These are phyloP conservation scores for Fusarium transvaalense DNA, from an alignment of 2,329 filamentous ascomycete species.

Conservation along the genomic window DNA sequence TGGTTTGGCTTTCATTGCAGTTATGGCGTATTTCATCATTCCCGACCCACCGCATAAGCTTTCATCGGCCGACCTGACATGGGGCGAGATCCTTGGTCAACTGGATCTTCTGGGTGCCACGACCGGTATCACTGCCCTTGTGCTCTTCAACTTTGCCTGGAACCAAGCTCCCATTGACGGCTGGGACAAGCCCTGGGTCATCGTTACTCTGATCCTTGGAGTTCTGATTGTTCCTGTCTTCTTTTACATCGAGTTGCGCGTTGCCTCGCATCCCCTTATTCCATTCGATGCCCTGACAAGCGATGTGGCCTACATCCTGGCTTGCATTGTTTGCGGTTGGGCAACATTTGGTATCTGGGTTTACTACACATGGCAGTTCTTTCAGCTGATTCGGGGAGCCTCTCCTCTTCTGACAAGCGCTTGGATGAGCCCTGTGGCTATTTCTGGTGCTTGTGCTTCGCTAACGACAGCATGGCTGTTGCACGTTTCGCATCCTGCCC, in stretches of 20 bases:
- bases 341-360: slow-evolving; percentile 66
- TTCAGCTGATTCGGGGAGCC: slow-evolving; percentile 59
- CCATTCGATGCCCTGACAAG: slow-evolving; percentile 64
- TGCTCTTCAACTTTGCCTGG: slow-evolving; percentile 76
- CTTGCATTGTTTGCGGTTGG: slow-evolving; percentile 67
- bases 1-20: slow-evolving; percentile 52
- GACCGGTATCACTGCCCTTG: slow-evolving; percentile 65
- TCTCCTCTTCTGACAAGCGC: slow-evolving; percentile 59
- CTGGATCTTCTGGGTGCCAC: slow-evolving; percentile 58
- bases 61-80: slow-evolving; percentile 19
- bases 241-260: slow-evolving; percentile 65
- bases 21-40: slow-evolving; percentile 52
- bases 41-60: slow-evolving; percentile 48
- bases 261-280: slow-evolving; percentile 65
- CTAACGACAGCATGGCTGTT: slow-evolving; percentile 59
- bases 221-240: slow-evolving; percentile 67
- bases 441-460: slow-evolving; percentile 60
- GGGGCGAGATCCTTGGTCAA: slow-evolving; percentile 43
- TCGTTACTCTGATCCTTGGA: slow-evolving; percentile 68
- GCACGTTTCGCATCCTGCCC: slow-evolving; percentile 48
- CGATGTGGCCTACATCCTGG: slow-evolving; percentile 67
- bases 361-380: slow-evolving; percentile 65
- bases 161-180: slow-evolving; percentile 72
- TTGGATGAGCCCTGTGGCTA: slow-evolving; percentile 59
- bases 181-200: slow-evolving; percentile 69